phyloP scores from a whole-genome alignment of 1,284 basidiomycete species.

The Puccinia horiana region DNA sequence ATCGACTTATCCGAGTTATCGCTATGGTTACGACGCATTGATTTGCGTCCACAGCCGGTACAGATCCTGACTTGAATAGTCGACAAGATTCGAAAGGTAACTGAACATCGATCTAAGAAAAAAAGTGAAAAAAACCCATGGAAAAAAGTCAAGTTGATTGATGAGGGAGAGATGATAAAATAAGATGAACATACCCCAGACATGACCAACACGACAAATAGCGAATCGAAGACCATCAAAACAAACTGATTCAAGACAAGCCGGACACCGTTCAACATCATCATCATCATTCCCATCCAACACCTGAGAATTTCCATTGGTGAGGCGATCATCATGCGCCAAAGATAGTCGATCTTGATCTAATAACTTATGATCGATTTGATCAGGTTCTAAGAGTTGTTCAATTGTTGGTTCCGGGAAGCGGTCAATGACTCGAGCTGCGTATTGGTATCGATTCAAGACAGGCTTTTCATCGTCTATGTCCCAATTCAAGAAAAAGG shows the following conservation, averaged over 20 bases:
- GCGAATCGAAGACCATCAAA: conserved; percentile 34
- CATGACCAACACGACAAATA: conserved; percentile 26
- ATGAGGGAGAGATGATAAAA: not conserved
- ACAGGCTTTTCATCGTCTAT: conserved; percentile 11
- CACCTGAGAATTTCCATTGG: not conserved
- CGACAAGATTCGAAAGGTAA: conserved; percentile 37
- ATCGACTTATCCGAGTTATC: not conserved
- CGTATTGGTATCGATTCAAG: not conserved
- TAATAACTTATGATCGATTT: conserved; percentile 17
- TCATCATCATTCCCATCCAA: not conserved
- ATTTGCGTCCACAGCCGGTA: conserved; percentile 27
- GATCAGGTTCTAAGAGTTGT: conserved; percentile 30
- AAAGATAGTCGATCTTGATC: conserved; percentile 18
- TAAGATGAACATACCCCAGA: conserved; percentile 25
- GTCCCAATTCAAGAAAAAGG: not conserved
- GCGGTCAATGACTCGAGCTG: not conserved
- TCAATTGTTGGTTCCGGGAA: conserved; percentile 14
- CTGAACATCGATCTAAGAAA: conserved; percentile 29
- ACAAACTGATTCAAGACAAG: conserved; percentile 9
- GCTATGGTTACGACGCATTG: not conserved
- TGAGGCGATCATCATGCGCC: not conserved
- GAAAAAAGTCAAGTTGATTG: not conserved
- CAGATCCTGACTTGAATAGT: conserved; percentile 24
- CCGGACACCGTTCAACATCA: conserved; percentile 23
- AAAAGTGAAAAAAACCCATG: not conserved